Percentiles rank a stretch among this genome's conserved stretches.
phyloP scores from a whole-genome alignment of 352 stramenopile species.

The Pythium folliculosum region DNA sequence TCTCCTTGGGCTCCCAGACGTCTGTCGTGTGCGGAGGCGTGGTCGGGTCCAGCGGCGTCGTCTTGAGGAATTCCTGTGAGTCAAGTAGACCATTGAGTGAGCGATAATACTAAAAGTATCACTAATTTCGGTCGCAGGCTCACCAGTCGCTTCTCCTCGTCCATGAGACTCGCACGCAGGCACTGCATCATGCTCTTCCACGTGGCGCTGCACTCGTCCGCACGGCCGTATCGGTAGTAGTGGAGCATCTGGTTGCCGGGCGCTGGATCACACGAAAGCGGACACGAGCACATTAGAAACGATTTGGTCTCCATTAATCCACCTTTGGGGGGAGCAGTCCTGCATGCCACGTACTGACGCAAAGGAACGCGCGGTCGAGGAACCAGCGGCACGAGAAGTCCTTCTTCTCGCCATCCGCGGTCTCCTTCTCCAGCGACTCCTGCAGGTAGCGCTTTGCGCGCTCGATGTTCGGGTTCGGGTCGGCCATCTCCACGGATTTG shows the following conservation, averaged over 20 bases:
- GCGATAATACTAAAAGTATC: not conserved
- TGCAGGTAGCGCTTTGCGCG: conserved; percentile 69
- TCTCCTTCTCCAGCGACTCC: conserved; percentile 34
- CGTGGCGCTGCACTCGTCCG: conserved; percentile 80
- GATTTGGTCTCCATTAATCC: not conserved
- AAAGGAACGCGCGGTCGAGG: conserved; percentile 79
- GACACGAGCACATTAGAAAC: not conserved
- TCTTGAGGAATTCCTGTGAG: conserved; percentile 60
- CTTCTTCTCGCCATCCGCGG: conserved; percentile 40
- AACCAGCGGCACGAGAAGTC: conserved; percentile 77
- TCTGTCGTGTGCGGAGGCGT: conserved; percentile 53
- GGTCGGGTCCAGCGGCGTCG: conserved; percentile 61
- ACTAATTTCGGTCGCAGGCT: not conserved
- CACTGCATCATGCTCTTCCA: conserved; percentile 85
- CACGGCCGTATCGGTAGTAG: conserved; percentile 71
- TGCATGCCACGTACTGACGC: conserved; percentile 67
- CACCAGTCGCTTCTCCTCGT: conserved; percentile 65
- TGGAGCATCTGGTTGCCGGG: conserved; percentile 81
- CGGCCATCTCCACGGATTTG: conserved; percentile 17
- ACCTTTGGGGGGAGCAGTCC: not conserved
- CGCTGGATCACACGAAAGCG: conserved; percentile 34
- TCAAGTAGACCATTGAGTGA: not conserved
- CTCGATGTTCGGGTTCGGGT: conserved; percentile 45
- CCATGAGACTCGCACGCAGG: conserved; percentile 78
- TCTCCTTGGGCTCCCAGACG: conserved; percentile 71